phyloP scores from a whole-genome alignment of 176 grass and related monocot genomes.

The Themeda triandra region DNA sequence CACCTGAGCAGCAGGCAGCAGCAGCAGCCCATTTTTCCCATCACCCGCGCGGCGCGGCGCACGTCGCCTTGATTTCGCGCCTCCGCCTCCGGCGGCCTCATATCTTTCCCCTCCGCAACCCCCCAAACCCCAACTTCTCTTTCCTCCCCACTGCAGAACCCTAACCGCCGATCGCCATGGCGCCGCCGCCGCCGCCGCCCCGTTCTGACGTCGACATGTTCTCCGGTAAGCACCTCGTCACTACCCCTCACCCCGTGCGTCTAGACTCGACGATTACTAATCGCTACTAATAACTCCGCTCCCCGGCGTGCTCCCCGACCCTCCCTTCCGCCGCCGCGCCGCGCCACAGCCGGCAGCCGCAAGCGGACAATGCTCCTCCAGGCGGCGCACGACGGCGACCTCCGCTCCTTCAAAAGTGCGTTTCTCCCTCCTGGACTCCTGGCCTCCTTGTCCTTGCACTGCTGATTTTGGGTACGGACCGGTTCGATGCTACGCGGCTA shows the following conservation, averaged over 20 bases:
- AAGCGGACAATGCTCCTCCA: constrained; percentile 14
- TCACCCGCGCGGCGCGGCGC: neutral
- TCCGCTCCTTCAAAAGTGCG: neutral
- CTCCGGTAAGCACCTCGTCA: neutral
- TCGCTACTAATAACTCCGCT: neutral
- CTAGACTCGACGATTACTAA: neutral
- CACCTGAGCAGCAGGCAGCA: neutral
- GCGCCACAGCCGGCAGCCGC: neutral
- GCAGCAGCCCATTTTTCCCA: neutral
- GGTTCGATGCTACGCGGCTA: neutral
- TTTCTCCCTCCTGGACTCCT: neutral
- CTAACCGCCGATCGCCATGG: neutral
- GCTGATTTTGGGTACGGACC: neutral
- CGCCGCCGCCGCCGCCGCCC: neutral
- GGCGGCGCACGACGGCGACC: constrained; percentile 13
- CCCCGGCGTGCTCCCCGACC: no score
- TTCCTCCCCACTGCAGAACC: neutral
- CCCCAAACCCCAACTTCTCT: neutral
- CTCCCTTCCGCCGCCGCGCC: no score
- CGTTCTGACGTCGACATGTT: neutral
- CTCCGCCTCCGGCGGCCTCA: neutral
- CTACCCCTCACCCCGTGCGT: neutral
- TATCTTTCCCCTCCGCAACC: neutral
- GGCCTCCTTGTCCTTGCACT: neutral
- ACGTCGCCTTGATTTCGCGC: neutral